Evolutionary conservation across 306 rosid genomes (phyloP).

Genomic region (Elaeagnus macrophylla): DNA sequence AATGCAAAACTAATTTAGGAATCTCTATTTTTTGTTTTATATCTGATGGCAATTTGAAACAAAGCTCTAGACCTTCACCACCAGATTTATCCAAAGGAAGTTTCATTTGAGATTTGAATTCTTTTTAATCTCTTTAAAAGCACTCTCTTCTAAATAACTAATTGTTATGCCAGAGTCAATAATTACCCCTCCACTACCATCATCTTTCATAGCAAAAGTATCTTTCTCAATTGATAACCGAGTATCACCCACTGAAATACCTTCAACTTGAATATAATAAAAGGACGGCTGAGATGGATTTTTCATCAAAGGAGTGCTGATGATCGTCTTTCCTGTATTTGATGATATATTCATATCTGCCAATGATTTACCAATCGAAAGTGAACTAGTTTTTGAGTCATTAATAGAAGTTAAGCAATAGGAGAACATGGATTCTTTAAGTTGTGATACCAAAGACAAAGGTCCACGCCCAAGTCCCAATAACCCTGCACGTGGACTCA

Average conservation of each 20-base stretch:
- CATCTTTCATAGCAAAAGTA: slow-evolving; percentile 40
- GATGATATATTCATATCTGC: slow-evolving; percentile 25
- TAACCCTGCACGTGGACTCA: slow-evolving; percentile 61
- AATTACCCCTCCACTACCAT: slow-evolving; percentile 73
- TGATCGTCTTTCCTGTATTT: slow-evolving; percentile 2
- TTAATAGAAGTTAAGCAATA: slow-evolving; percentile 64
- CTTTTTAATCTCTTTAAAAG: slow-evolving; percentile 35
- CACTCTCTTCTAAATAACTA: slow-evolving; percentile 41
- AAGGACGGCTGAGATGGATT: slow-evolving; percentile 69
- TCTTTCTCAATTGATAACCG: slow-evolving; percentile 30
- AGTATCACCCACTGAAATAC: slow-evolving; percentile 60
- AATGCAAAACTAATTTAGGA: slow-evolving; percentile 64
- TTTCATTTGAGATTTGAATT: slow-evolving; percentile 42
- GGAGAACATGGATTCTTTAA: slow-evolving; percentile 56
- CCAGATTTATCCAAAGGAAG: slow-evolving; percentile 34
- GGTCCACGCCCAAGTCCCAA: slow-evolving; percentile 86
- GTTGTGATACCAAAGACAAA: slow-evolving; percentile 68
- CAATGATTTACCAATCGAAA: slow-evolving; percentile 47
- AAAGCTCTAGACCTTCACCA: slow-evolving; percentile 54
- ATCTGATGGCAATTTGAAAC: slow-evolving; percentile 46
- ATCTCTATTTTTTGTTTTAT: slow-evolving; percentile 26
- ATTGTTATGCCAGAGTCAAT: slow-evolving; percentile 89
- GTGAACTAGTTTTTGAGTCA: slow-evolving; percentile 41
- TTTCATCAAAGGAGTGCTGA: slow-evolving; percentile 45
- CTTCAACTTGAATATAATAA: slow-evolving; percentile 67